Evolutionary conservation across 2,329 filamentous ascomycete species (phyloP).

Genomic region (Aspergillus sp.): DNA sequence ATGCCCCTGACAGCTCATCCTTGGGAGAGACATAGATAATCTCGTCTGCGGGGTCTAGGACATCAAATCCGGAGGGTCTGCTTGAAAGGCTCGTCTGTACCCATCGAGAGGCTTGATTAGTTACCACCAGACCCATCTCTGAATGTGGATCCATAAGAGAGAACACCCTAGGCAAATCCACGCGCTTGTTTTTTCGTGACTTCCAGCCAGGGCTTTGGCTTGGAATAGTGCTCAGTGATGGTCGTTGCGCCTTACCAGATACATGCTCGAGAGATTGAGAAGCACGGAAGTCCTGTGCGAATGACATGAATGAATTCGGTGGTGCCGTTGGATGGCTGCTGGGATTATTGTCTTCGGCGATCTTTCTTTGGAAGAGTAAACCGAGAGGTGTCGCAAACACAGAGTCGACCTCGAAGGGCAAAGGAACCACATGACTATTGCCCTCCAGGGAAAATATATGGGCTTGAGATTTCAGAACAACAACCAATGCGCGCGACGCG

Average conservation of each 20-base stretch:
- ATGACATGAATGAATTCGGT: slow-evolving; percentile 79
- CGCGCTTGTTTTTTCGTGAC: slow-evolving; percentile 56
- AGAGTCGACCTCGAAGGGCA: slow-evolving; percentile 91
- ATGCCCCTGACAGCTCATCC: slow-evolving; percentile 44
- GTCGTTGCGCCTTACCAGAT: slow-evolving; percentile 42
- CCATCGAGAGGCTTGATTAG: slow-evolving; percentile 41
- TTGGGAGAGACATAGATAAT: slow-evolving; percentile 77
- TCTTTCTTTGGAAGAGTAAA: slow-evolving; percentile 80
- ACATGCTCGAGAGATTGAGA: slow-evolving; percentile 36
- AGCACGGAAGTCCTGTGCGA: slow-evolving; percentile 45
- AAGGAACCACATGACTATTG: slow-evolving; percentile 82
- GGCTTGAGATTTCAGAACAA: slow-evolving; percentile 88
- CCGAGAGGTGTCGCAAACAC: slow-evolving; percentile 81
- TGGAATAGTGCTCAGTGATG: slow-evolving; percentile 50
- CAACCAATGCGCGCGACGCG: slow-evolving; percentile 68
- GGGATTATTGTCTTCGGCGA: slow-evolving; percentile 38
- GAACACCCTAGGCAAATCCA: slow-evolving; percentile 65
- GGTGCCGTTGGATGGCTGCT: slow-evolving; percentile 56
- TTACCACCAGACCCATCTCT: slow-evolving; percentile 80
- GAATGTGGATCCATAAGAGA: slow-evolving; percentile 82
- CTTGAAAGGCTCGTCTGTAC: slow-evolving; percentile 26
- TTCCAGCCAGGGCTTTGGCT: slow-evolving; percentile 57
- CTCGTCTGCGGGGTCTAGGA: slow-evolving; percentile 76
- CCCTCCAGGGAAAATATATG: slow-evolving; percentile 91
- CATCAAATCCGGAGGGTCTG: slow-evolving; percentile 44